Base-by-base conservation (phyloP, 2,329 filamentous ascomycete genomes). In the Exophiala sp. region DNA sequence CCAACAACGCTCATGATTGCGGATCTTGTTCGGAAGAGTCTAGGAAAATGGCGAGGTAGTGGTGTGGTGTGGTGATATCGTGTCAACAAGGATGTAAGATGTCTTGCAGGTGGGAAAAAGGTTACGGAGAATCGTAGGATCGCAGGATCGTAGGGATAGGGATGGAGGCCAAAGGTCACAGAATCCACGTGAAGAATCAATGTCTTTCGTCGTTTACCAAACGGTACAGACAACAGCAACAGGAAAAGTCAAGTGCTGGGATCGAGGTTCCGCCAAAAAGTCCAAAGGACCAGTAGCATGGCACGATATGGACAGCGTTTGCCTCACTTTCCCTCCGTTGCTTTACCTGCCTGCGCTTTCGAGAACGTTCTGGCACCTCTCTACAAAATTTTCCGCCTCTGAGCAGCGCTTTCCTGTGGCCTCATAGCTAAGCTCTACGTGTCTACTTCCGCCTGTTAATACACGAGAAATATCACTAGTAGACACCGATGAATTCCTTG, bases 1-100 rank as follows among this genome's bases (percentile, higher is more conserved):
- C 89, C 89, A 64, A 82, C 78, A 66, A 80, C 78, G 70, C 72
- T 76, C 78, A 81, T 81, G 42, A 27, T 37, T 23, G 39, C 23
- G 23, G 24, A 30, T 43, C 23, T 30, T n/a, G 39, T 3, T 40
- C 46, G 35, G 41, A 34, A 40, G 35, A 24, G 37, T 41, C 19
- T 29, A 50, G 39, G 37, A 35, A 45, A 42, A 45, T 5, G 18
- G 34, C 34, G 34, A 19, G 8, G n/a, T 37, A 19, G 21, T 11
- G 7, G 11, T 39, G 47, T 29, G 43, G 41, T 45, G 50, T 34
- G 54, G 34, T 54, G 34, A 23, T 43, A 30, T 29, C 29, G 21
- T 23, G 29, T 14, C 16, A 45, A 18, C 14, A 32, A 27, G 41
- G 23, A 37, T 13, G 40, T 21, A 18, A 41, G 30, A 14, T 30